These are phyloP conservation scores for Stephania cephalantha DNA, from an alignment of 164 flowering plant species.

Conservation along the genomic window DNA sequence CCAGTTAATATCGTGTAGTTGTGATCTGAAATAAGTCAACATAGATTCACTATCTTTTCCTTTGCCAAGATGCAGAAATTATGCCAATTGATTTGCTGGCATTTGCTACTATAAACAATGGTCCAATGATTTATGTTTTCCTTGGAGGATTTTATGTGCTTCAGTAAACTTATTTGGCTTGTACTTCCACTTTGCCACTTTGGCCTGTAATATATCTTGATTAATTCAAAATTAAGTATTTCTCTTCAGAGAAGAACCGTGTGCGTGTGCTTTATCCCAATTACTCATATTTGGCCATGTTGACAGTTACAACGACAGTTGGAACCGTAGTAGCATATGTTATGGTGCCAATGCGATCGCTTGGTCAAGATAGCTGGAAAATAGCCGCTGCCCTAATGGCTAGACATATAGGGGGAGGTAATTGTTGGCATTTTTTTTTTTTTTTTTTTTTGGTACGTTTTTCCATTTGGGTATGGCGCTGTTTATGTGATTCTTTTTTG, in stretches of 20 bases:
- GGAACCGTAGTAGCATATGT: conserved; percentile 78
- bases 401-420: conserved; percentile 93
- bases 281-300: conserved; percentile 4
- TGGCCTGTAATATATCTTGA: too few species aligned
- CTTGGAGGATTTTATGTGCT: background rate
- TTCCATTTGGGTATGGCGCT: background rate
- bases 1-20: too few species aligned
- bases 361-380: conserved; percentile 87
- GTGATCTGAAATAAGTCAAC: too few species aligned
- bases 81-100: too few species aligned
- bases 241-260: too few species aligned
- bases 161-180: background rate
- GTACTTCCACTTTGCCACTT: too few species aligned
- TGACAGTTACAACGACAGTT: conserved; percentile 73
- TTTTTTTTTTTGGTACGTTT: background rate
- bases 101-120: too few species aligned
- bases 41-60: too few species aligned
- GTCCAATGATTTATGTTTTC: too few species aligned
- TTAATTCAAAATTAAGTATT: too few species aligned
- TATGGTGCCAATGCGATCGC: conserved; percentile 80
- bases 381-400: conserved; percentile 89
- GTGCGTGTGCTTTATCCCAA: too few species aligned
- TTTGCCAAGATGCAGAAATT: too few species aligned
- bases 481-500: background rate
- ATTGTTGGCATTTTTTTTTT: conserved; percentile 7